Percentiles rank a stretch among this genome's conserved stretches.
Conservation (phyloP, 2,329 filamentous ascomycete species). For the Cladosporium sp. region DNA sequence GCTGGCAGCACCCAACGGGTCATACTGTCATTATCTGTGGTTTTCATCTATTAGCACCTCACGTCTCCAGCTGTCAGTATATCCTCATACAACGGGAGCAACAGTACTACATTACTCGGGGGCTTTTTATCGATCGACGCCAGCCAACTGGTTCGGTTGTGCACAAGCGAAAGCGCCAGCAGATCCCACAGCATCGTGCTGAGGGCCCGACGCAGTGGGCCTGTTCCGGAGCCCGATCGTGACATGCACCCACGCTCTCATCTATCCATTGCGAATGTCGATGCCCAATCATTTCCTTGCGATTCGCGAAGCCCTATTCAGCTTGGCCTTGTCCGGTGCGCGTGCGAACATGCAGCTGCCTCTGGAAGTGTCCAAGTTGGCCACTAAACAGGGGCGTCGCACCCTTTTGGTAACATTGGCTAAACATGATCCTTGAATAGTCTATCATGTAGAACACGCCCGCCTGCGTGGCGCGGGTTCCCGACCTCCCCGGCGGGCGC, state of each 20-base stretch:
- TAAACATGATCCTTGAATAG: slow-evolving; percentile 8
- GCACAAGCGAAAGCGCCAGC: slow-evolving; percentile 10
- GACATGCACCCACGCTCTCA: slow-evolving; percentile 2
- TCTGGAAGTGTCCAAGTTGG: neutral
- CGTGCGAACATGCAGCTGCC: slow-evolving; percentile 7
- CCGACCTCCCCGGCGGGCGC: slow-evolving; percentile 3
- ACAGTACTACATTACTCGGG: too few species aligned
- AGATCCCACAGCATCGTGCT: slow-evolving; percentile 3
- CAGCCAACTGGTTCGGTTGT: slow-evolving; percentile 9
- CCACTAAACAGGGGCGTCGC: neutral
- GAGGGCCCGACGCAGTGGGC: slow-evolving; percentile 11
- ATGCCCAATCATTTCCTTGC: slow-evolving; percentile 1
- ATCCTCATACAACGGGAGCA: too few species aligned
- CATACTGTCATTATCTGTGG: too few species aligned
- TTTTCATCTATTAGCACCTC: too few species aligned
- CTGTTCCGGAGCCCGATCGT: slow-evolving; percentile 9
- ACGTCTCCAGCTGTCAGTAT: too few species aligned
- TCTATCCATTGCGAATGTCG: neutral
- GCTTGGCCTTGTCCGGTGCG: neutral
- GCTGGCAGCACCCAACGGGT: too few species aligned
- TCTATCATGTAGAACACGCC: slow-evolving; percentile 7
- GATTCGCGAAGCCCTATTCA: slow-evolving; percentile 1
- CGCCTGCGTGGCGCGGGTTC: slow-evolving; percentile 4
- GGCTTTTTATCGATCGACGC: neutral
- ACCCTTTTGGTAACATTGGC: slow-evolving; percentile 2